These are phyloP conservation scores for Fusarium miscanthi DNA, from an alignment of 2,329 filamentous ascomycete species.

Conservation along the genomic window DNA sequence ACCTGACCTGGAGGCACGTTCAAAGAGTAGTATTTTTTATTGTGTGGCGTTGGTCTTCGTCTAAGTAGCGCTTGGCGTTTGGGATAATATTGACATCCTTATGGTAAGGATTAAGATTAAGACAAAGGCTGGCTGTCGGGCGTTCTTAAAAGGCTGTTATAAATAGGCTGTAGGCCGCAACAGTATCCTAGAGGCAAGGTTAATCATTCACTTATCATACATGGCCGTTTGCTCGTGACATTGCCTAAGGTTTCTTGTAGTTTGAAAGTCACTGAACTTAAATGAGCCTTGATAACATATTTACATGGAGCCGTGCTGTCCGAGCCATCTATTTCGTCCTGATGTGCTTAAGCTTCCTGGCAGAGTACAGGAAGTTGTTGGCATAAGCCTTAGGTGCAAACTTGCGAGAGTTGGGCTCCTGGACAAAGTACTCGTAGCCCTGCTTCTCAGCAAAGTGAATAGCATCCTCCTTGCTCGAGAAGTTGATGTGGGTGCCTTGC, in stretches of 20 bases:
- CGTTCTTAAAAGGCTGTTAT: slow-evolving; percentile 16
- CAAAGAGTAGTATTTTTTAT: slow-evolving; percentile 28
- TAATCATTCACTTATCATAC: background rate
- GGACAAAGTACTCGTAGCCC: slow-evolving; percentile 98
- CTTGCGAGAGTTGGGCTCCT: slow-evolving; percentile 91
- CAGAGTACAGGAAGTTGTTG: slow-evolving; percentile 91
- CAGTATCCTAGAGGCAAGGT: background rate
- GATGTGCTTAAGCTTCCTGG: slow-evolving; percentile 88
- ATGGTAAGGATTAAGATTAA: slow-evolving; percentile 27
- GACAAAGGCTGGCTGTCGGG: slow-evolving; percentile 27
- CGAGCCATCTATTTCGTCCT: slow-evolving; percentile 74
- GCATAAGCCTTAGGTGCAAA: slow-evolving; percentile 92
- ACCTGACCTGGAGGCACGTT: slow-evolving; percentile 6
- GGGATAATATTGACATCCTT: slow-evolving; percentile 19
- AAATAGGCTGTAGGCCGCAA: background rate
- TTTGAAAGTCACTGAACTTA: slow-evolving; percentile 7
- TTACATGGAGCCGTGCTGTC: slow-evolving; percentile 40
- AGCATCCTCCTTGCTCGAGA: slow-evolving; percentile 93
- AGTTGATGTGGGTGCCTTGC: slow-evolving; percentile 92
- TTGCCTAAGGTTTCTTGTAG: background rate
- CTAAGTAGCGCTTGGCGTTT: slow-evolving; percentile 40
- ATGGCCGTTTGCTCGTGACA: background rate
- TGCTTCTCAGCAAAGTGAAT: slow-evolving; percentile 98
- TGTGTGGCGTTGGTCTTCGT: slow-evolving; percentile 23
- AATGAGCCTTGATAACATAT: slow-evolving; percentile 44